Evolutionary conservation across 768 basidiomycete species (phyloP).

Genomic region (Tricholomella constricta): DNA sequence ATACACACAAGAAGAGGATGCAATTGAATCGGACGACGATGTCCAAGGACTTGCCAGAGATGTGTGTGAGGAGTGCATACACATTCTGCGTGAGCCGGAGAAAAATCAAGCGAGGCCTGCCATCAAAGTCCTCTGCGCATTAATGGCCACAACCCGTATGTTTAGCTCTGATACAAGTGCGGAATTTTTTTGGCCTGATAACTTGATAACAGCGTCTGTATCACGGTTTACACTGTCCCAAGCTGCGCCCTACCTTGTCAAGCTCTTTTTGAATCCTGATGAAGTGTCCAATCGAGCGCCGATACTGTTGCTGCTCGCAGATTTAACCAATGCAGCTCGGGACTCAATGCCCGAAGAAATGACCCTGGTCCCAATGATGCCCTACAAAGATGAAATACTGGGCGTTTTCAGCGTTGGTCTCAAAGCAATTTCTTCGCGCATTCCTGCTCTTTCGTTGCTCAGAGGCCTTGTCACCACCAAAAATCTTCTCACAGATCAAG

Average conservation of each 20-base stretch:
- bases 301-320: slow-evolving; percentile 66
- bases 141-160: slow-evolving; percentile 80
- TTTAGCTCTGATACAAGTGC: slow-evolving; percentile 15
- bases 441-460: slow-evolving; percentile 66
- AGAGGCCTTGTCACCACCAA: slow-evolving; percentile 66
- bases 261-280: slow-evolving; percentile 71
- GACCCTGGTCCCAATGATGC: slow-evolving; percentile 40
- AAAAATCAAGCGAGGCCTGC: slow-evolving; percentile 91
- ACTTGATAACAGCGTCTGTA: slow-evolving; percentile 55
- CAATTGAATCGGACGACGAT: slow-evolving; percentile 39
- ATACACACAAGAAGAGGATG: slow-evolving; percentile 49
- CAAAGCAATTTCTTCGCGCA: slow-evolving; percentile 49
- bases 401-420: slow-evolving; percentile 63
- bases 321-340: slow-evolving; percentile 58
- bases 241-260: slow-evolving; percentile 74
- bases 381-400: slow-evolving; percentile 78
- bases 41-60: slow-evolving; percentile 67
- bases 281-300: slow-evolving; percentile 68
- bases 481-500: slow-evolving; percentile 64
- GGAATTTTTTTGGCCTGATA: no score
- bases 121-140: slow-evolving; percentile 77
- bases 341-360: slow-evolving; percentile 35
- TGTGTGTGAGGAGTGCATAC: slow-evolving; percentile 79
- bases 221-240: slow-evolving; percentile 68
- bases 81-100: slow-evolving; percentile 84